Evolutionary conservation across 148 eudicot species (phyloP), one percentile per base, ranked within the genome.

Genomic region (Oxyria digyna): DNA sequence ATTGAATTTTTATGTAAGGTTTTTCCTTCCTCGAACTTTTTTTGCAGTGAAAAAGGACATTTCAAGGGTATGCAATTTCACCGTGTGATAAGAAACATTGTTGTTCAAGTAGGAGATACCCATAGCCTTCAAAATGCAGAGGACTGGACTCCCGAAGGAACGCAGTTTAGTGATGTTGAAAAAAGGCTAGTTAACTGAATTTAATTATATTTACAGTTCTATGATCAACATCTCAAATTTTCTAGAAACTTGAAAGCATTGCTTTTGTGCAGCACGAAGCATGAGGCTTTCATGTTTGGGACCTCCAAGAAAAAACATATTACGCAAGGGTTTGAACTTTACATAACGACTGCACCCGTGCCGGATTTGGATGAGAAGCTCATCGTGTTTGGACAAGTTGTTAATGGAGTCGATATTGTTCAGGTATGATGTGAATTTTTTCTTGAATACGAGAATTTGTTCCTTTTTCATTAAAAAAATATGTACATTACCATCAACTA

Each of bases 261-360:
- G 31, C 66, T 43, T 7, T 21, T 55, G 29, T 70, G 69, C 88
- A 94, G 98, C 67, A 74, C 84, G 77, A 94, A 94, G 91, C 98
- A 85, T 67, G 97, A 90, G 80, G 95, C 98, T 0, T 94, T 94
- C 79, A 88, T 94, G 92, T 82, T 94, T 59, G 96, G 97, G 67
- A 94, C 98, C 49, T 88, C 97, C 21, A 94, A 86, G 83, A 59
- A 50, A 45, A 90, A 77, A 76, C 82, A 69, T 38, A 89, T 85
- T 41, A 75, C 69, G 38, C 87, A 73, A 71, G 86, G 75, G 46
- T 90, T 87, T 66, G 91, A 94, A 71, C 83, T 94, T 23, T 87
- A 83, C 59, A 94, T 94, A 57, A 90, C 97, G 2, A 94, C 96
- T 66, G 89, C 96, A 48, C 97, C 97, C 55, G 85, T 90, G 71